phyloP scores from a whole-genome alignment of 148 eudicot genomes.

The Camellia sinensis region DNA sequence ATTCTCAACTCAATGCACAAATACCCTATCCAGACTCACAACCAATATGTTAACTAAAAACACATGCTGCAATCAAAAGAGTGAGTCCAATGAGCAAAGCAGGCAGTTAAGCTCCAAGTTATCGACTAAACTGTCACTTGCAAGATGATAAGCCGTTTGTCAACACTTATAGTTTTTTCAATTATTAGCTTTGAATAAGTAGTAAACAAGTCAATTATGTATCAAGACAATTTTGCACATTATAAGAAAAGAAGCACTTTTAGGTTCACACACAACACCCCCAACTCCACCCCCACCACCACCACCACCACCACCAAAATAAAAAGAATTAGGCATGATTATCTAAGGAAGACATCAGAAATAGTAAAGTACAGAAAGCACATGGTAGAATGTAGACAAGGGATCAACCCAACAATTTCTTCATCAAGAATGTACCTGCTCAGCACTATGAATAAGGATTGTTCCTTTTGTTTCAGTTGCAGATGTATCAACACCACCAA shows the following conservation, averaged over 20 bases:
- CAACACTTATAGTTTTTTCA: no score
- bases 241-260: not conserved
- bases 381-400: slow-evolving; percentile 1
- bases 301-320: not conserved
- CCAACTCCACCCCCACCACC: not conserved
- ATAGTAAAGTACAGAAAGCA: not conserved
- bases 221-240: not conserved
- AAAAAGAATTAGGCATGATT: not conserved
- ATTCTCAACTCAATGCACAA: not conserved
- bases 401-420: not conserved
- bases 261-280: not conserved
- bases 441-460: slow-evolving; percentile 90
- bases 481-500: slow-evolving; percentile 81
- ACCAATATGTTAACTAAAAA: not conserved
- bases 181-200: no score
- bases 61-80: not conserved
- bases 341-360: not conserved
- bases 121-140: not conserved
- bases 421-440: slow-evolving; percentile 48
- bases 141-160: no score
- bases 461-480: slow-evolving; percentile 99
- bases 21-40: not conserved
- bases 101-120: not conserved
- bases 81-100: not conserved
- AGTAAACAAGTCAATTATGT: no score